Base-by-base conservation (phyloP, 73 alveolate species). In the Paraurostyla sp. region DNA sequence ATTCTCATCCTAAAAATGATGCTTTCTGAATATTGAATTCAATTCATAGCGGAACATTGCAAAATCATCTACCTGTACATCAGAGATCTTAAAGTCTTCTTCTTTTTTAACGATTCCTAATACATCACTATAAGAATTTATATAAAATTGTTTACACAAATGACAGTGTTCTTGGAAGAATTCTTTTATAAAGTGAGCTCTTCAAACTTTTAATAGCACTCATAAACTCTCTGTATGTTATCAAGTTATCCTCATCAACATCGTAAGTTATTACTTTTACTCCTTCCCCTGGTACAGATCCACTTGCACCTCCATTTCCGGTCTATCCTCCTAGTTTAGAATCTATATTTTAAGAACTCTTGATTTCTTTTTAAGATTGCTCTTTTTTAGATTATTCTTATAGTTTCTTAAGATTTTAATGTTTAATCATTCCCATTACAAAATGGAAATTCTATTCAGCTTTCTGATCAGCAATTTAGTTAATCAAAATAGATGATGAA, bases 371-470 rank as follows among this genome's bases (percentile, higher is more conserved):
- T n/a, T 41, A 35, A 11, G 59, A 69, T 32, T 69, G 54, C 52
- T 75, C 87, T 75, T 51, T 75, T 29, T 49, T 49, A 9, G 51
- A 50, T 29, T 49, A 49, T 18, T 75, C 87, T 35, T 48, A 22
- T 20, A 22, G 69, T 22, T 75, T 75, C 54, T 75, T 75, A n/a
- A 69, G 29, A 23, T 69, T 49, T 75, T 75, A 29, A 20, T 80
- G 76, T 20, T 68, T 49, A 18, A 88, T 80, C 40, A 62, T 51
- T n/a, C 80, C 87, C 81, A 89, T 89, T 33, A 89, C 83, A 52
- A 51, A 83, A 27, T 90, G 92, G 45, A 90, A 90, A 35, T 90
- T 81, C 50, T 89, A 43, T 42, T 90, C 95, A 0, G 95, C 92
- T 48, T 69, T 81, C 42, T 83, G 75, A 27, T 90, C 95, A 6